Evolutionary conservation across 495 filamentous ascomycete genomes (phyloP).

Genomic region (Talaromyces adpressus): DNA sequence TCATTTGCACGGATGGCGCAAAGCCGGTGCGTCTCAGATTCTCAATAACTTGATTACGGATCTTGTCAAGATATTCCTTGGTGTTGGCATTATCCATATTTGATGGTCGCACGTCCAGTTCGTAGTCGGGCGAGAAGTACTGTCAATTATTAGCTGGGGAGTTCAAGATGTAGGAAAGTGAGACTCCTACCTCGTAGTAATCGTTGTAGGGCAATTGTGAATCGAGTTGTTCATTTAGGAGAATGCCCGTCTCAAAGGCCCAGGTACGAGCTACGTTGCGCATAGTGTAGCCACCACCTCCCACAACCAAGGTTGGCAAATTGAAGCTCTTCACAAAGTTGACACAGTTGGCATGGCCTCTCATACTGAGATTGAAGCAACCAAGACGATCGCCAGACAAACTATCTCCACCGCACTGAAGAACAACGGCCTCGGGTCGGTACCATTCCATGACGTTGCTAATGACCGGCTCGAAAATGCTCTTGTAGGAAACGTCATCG

Average conservation of each 20-base stretch:
- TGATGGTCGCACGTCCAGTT: slow-evolving; percentile 86
- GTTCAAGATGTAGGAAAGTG: slow-evolving; percentile 9
- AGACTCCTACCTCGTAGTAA: slow-evolving; percentile 79
- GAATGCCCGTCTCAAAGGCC: slow-evolving; percentile 90
- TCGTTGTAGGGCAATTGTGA: slow-evolving; percentile 91
- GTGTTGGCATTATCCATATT: slow-evolving; percentile 99
- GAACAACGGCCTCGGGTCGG: slow-evolving; percentile 85
- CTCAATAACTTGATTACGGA: slow-evolving; percentile 83
- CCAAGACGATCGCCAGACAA: slow-evolving; percentile 90
- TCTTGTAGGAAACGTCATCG: slow-evolving; percentile 85
- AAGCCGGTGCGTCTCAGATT: slow-evolving; percentile 85
- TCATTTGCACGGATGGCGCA: slow-evolving; percentile 90
- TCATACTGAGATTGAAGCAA: slow-evolving; percentile 98
- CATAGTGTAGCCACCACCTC: slow-evolving; percentile 98
- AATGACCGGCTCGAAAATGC: slow-evolving; percentile 93
- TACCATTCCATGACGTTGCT: slow-evolving; percentile 93
- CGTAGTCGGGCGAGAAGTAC: slow-evolving; percentile 97
- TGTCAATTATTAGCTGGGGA: slow-evolving; percentile 33
- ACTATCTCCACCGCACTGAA: slow-evolving; percentile 95
- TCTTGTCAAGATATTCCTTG: slow-evolving; percentile 90
- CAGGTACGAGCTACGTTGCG: slow-evolving; percentile 95
- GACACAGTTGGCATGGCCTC: slow-evolving; percentile 95
- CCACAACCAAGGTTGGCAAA: slow-evolving; percentile 83
- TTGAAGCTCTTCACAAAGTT: slow-evolving; percentile 90
- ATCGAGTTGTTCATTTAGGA: slow-evolving; percentile 74